Percentiles rank a stretch among this genome's conserved stretches.
Evolutionary conservation across 1,284 basidiomycete genomes (phyloP).

Genomic region (Schizophyllum amplum): DNA sequence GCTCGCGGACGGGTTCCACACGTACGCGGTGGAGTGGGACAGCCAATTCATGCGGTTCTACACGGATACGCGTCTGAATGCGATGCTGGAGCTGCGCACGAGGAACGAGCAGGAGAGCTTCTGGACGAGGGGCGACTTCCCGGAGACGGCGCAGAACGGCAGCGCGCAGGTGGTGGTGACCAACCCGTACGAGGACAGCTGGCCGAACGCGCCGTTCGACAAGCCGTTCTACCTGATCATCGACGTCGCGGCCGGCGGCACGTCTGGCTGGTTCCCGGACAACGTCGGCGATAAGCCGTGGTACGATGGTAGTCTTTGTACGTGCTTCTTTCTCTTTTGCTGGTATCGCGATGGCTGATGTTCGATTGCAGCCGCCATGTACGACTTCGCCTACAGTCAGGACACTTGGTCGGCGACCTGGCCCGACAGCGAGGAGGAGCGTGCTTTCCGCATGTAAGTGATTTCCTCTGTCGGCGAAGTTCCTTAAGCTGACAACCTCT

Average conservation of each 20-base stretch:
- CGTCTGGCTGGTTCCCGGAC: constrained; percentile 80
- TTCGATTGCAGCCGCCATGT: constrained; percentile 66
- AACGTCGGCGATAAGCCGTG: constrained; percentile 67
- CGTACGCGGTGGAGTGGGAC: constrained; percentile 76
- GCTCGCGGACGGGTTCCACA: constrained; percentile 52
- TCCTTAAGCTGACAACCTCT: neutral
- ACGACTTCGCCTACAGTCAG: constrained; percentile 59
- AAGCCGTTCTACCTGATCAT: constrained; percentile 76
- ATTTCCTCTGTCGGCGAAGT: neutral
- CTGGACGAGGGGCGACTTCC: constrained; percentile 49
- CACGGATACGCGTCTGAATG: constrained; percentile 52
- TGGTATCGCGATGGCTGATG: too few relatives aligned
- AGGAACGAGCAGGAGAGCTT: constrained; percentile 44
- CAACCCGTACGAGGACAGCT: constrained; percentile 47
- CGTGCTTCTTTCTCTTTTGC: too few relatives aligned
- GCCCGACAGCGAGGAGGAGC: constrained; percentile 48
- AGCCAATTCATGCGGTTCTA: constrained; percentile 61
- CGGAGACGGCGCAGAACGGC: constrained; percentile 59
- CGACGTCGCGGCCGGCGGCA: constrained; percentile 71
- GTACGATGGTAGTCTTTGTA: constrained; percentile 54
- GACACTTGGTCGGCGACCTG: constrained; percentile 62
- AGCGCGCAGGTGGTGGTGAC: constrained; percentile 44
- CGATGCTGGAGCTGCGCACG: constrained; percentile 31
- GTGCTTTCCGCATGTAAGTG: constrained; percentile 66
- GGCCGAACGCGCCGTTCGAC: constrained; percentile 71